Percentiles rank a stretch among this genome's conserved stretches.
Conservation (phyloP, 2,329 filamentous ascomycete genomes). For the Penicillium polonicum region DNA sequence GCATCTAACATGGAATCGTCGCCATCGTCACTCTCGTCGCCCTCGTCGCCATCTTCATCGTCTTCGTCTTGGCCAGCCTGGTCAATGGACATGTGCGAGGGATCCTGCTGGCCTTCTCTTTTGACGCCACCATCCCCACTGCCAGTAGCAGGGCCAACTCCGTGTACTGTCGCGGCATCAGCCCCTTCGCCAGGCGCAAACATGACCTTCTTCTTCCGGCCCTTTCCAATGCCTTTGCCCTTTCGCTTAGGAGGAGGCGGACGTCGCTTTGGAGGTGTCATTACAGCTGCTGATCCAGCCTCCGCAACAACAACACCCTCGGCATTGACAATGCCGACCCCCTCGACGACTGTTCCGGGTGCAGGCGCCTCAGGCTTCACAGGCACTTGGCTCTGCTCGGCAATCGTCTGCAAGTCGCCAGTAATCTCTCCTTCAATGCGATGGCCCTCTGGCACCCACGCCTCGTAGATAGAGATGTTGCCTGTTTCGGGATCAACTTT, state of each 20-base stretch:
- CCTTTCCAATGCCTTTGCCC: slow-evolving; percentile 73
- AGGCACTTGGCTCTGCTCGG: slow-evolving; percentile 40
- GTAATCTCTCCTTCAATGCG: slow-evolving; percentile 78
- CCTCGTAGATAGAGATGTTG: slow-evolving; percentile 79
- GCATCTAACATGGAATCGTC: slow-evolving; percentile 49
- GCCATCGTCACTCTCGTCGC: slow-evolving; percentile 52
- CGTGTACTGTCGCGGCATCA: slow-evolving; percentile 37
- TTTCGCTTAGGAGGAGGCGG: slow-evolving; percentile 79
- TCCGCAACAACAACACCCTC: slow-evolving; percentile 59
- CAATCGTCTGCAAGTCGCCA: slow-evolving; percentile 50
- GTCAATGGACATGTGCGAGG: slow-evolving; percentile 40
- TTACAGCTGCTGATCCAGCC: slow-evolving; percentile 44
- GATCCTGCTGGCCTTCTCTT: slow-evolving; percentile 46
- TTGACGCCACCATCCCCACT: slow-evolving; percentile 36
- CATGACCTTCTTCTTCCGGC: slow-evolving; percentile 70
- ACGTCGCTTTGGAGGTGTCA: slow-evolving; percentile 58
- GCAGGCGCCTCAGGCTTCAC: slow-evolving; percentile 47
- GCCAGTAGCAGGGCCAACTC: slow-evolving; percentile 41
- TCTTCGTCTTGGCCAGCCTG: slow-evolving; percentile 48
- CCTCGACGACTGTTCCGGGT: slow-evolving; percentile 60
- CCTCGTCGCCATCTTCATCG: slow-evolving; percentile 51
- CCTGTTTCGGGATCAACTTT: slow-evolving; percentile 72
- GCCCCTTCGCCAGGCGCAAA: slow-evolving; percentile 50
- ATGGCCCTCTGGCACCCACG: slow-evolving; percentile 77
- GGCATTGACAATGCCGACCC: slow-evolving; percentile 59